phyloP scores from a whole-genome alignment of 2,329 filamentous ascomycete species.

The Arthroderma uncinatum region DNA sequence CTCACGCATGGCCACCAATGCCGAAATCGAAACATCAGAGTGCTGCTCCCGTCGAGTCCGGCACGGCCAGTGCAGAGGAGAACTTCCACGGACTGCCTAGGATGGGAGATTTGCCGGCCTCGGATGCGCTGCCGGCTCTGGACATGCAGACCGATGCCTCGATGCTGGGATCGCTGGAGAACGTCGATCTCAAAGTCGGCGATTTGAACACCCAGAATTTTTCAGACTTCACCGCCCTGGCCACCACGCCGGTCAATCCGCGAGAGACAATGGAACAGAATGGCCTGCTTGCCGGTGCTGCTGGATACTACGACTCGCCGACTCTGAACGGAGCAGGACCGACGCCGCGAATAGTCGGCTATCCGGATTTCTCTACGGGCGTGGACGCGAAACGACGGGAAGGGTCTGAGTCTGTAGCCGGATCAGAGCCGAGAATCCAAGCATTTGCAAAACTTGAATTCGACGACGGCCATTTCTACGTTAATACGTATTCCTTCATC shows the following conservation, averaged over 20 bases:
- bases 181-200: background rate
- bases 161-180: background rate
- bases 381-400: constrained; percentile 21
- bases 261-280: constrained; percentile 31
- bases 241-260: constrained; percentile 24
- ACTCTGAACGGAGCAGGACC: constrained; percentile 5
- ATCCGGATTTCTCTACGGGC: constrained; percentile 23
- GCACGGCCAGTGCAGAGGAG: too few relatives aligned
- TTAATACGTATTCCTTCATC: constrained; percentile 52
- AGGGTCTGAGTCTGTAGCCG: constrained; percentile 27
- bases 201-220: constrained; percentile 11
- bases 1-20: background rate
- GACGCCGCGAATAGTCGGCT: constrained; percentile 15
- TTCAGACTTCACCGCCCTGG: constrained; percentile 26
- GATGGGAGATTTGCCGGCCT: background rate
- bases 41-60: background rate
- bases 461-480: constrained; percentile 54
- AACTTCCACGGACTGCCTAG: background rate
- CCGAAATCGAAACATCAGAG: background rate
- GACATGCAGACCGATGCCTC: background rate
- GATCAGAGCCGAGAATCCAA: constrained; percentile 39
- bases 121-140: background rate
- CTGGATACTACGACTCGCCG: constrained; percentile 25
- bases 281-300: constrained; percentile 29
- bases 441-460: constrained; percentile 56